Conservation (phyloP, 108 stramenopile species). For the Cyclotella baltica region DNA sequence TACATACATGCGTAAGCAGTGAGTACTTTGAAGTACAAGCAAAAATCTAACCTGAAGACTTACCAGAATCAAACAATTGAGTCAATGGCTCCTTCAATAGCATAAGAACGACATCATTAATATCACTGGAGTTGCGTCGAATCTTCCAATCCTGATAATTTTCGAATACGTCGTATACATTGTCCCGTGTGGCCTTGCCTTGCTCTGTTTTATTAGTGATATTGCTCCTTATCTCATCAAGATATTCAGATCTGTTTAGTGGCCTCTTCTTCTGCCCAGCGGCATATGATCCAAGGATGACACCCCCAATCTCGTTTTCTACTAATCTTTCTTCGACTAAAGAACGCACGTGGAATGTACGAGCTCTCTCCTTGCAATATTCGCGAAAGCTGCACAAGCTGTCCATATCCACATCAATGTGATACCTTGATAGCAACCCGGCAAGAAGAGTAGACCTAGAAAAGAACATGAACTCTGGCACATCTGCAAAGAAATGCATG, state of each 20-base stretch:
- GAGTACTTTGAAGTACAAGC: background rate
- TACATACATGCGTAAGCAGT: background rate
- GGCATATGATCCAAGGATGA: constrained; percentile 36
- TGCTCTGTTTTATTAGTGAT: constrained; percentile 26
- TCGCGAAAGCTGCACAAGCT: constrained; percentile 20
- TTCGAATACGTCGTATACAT: constrained; percentile 33
- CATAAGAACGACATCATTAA: constrained; percentile 32
- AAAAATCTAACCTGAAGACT: background rate
- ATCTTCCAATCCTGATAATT: constrained; percentile 38
- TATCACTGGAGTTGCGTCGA: constrained; percentile 2
- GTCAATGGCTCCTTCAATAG: constrained; percentile 13
- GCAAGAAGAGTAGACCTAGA: background rate
- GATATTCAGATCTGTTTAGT: constrained; percentile 32
- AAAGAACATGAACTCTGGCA: constrained; percentile 14
- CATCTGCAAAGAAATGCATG: background rate
- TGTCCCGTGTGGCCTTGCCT: constrained; percentile 7
- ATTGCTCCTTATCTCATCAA: constrained; percentile 25
- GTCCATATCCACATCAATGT: constrained; percentile 19
- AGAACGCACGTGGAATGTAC: background rate
- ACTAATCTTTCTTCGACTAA: constrained; percentile 27
- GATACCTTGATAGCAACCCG: background rate
- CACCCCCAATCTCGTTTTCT: constrained; percentile 52
- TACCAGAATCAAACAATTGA: constrained; percentile 16
- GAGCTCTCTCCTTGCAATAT: constrained; percentile 9
- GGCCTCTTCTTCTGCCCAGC: constrained; percentile 19